Evolutionary conservation across 768 basidiomycete species (phyloP).

Genomic region (Lepiota venenata): DNA sequence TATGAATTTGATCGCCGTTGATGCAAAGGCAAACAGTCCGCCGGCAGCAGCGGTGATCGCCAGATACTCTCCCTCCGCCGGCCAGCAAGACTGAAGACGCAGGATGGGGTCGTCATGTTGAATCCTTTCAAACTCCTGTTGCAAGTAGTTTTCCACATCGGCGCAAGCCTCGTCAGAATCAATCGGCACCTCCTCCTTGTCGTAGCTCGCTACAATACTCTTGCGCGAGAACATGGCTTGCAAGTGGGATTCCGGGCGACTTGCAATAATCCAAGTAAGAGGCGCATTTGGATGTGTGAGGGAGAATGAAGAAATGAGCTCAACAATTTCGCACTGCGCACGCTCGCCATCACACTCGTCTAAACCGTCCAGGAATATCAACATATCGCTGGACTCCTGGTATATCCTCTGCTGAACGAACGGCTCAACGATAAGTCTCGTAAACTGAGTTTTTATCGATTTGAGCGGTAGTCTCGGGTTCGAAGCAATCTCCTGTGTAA

Average conservation of each 20-base stretch:
- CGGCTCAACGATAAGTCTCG: slow-evolving; percentile 14
- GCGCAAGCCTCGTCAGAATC: slow-evolving; percentile 11
- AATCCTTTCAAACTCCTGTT: slow-evolving; percentile 9
- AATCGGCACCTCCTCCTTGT: slow-evolving; percentile 4
- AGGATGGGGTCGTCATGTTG: background rate
- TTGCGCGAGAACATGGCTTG: slow-evolving; percentile 4
- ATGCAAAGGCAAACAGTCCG: background rate
- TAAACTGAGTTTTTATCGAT: slow-evolving; percentile 9
- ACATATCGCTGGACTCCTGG: background rate
- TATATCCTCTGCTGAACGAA: background rate
- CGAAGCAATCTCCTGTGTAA: background rate
- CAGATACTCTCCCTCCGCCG: background rate
- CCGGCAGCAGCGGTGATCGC: background rate
- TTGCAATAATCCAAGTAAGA: slow-evolving; percentile 21
- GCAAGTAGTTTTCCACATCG: slow-evolving; percentile 18
- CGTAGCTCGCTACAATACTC: background rate
- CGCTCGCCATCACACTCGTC: slow-evolving; percentile 19
- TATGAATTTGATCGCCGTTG: background rate
- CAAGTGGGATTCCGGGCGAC: slow-evolving; percentile 23
- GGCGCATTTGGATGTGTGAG: slow-evolving; percentile 5
- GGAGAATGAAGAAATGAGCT: background rate
- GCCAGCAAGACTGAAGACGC: background rate
- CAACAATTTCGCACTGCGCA: slow-evolving; percentile 14
- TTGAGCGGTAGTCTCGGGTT: slow-evolving; percentile 11
- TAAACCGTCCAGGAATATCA: slow-evolving; percentile 21